Evolutionary conservation across 805 yeast genomes (phyloP), one percentile per base, ranked within the genome.

Genomic region (Kodamaea laetipori): DNA sequence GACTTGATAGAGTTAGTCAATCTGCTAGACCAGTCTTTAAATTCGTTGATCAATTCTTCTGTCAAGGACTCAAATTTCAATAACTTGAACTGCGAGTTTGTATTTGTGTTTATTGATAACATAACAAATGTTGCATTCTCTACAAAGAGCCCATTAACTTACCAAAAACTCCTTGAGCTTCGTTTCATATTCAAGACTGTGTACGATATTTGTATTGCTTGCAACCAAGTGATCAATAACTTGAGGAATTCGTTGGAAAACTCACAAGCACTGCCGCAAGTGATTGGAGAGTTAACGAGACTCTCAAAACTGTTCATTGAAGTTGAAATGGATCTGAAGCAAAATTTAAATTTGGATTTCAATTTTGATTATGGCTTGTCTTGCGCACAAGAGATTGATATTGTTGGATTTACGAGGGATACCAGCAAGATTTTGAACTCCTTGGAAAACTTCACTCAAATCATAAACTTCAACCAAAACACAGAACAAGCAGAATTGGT

Each of bases 251-350:
- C 31, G 11, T 17, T 37, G 8, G 39, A 37, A 11, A 26, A 37
- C 15, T 8, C 27, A 9, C 9, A 13, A 11, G 10, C 12, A 2
- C 32, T 17, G 15, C 13, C 28, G 11, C 30, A 10, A 9, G 21
- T 24, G 8, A 15, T 23, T 6, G 23, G 23, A 16, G 13, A 15
- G 6, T 25, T 37, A 12, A 26, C 31, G 6, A 3, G 17, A 6
- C 24, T 37, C 6, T 37, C 39, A 6, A 37, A 37, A 9, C 21
- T 10, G 24, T 37, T 37, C 17, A 15, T 37, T 12, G 24, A 27
- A 23, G 31, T 27, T 24, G 39, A 37, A 18, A 25, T 37, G 4
- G 39, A 37, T 12, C 24, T 37, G 21, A 37, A 37, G 23, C 32
- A 15, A 18, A 25, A 37, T 17, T 24, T 37, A 27, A 26, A 25